A percentile compares a stretch with the other conserved stretches of the same genome.
Conservation (phyloP, 805 yeast genomes). For the Wickerhamomyces chambardii region DNA sequence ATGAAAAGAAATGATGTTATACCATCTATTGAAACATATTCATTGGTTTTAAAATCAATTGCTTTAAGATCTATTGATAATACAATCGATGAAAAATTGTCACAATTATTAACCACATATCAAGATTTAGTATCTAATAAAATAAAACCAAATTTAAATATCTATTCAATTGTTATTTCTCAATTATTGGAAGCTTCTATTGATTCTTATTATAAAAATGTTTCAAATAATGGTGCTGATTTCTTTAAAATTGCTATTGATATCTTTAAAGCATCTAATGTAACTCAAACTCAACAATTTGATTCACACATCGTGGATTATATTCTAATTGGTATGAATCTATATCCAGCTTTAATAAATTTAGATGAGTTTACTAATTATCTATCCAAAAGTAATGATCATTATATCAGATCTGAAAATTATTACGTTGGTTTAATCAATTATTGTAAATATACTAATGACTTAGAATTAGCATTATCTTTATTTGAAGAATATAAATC, state of each 20-base stretch:
- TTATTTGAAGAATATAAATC: conserved; percentile 29
- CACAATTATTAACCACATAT: conserved; percentile 55
- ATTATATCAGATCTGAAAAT: conserved; percentile 16
- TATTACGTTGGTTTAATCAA: conserved; percentile 31
- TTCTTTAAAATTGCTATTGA: conserved; percentile 42
- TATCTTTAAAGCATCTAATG: conserved; percentile 30
- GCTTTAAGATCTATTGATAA: conserved; percentile 39
- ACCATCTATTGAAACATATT: conserved; percentile 45
- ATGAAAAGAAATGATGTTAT: conserved; percentile 30
- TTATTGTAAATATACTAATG: conserved; percentile 28
- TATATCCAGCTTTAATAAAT: conserved; percentile 27
- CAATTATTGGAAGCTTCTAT: conserved; percentile 43
- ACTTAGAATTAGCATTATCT: conserved; percentile 26
- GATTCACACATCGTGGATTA: conserved; percentile 34
- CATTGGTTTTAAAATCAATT: conserved; percentile 46
- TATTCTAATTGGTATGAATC: conserved; percentile 34
- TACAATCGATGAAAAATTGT: conserved; percentile 50
- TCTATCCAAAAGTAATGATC: neutral
- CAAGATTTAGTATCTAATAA: conserved; percentile 51
- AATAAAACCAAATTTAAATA: conserved; percentile 45
- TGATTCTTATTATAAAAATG: conserved; percentile 25
- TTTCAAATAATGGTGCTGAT: conserved; percentile 30
- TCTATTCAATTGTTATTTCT: conserved; percentile 43
- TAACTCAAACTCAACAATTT: conserved; percentile 33
- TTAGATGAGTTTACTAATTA: conserved; percentile 17